Evolutionary conservation across 164 flowering plant species (phyloP).

Genomic region (Paratinospora sagittata): DNA sequence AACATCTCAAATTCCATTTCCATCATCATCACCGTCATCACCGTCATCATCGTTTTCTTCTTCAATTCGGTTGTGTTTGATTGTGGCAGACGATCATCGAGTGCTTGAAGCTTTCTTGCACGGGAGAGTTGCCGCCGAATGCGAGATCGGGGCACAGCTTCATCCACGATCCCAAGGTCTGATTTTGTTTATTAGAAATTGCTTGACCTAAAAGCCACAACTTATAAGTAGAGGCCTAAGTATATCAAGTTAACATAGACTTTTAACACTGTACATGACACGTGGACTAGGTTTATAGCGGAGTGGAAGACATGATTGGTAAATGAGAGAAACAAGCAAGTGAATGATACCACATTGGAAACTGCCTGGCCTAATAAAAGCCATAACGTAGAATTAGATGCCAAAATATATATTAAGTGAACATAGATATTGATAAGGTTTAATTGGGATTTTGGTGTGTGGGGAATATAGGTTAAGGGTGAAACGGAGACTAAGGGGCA

Average conservation of each 20-base stretch:
- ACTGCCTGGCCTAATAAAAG: too few species aligned
- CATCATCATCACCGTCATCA: neutral
- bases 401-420: too few species aligned
- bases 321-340: too few species aligned
- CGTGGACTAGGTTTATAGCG: too few species aligned
- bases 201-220: too few species aligned
- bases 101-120: conserved; percentile 91
- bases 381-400: too few species aligned
- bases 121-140: conserved; percentile 97
- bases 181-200: neutral
- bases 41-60: neutral
- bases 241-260: too few species aligned
- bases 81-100: conserved; percentile 75
- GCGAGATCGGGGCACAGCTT: conserved; percentile 96
- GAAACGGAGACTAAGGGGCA: conserved; percentile 99
- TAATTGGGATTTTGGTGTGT: neutral
- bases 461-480: conserved; percentile 69
- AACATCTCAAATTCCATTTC: neutral
- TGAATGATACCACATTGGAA: too few species aligned
- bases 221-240: too few species aligned
- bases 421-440: neutral
- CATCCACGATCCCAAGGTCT: conserved; percentile 96
- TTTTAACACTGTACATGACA: too few species aligned
- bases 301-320: too few species aligned
- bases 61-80: conserved; percentile 1